Conservation (phyloP, 495 filamentous ascomycete genomes). For the Cladorrhinum samala region DNA sequence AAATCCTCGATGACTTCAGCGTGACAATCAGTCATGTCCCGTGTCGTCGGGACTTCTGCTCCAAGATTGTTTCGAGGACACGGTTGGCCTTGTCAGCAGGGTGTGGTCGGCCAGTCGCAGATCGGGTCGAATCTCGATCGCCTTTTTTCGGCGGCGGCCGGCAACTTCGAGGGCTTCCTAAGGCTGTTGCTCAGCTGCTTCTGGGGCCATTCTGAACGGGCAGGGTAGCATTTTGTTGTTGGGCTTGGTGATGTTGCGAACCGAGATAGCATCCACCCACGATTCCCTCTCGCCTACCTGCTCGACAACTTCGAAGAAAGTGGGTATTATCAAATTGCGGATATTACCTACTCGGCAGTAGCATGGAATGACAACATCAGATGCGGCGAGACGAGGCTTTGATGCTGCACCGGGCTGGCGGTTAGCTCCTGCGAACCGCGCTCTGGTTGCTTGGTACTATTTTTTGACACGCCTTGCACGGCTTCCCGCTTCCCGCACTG, state of each 20-base stretch:
- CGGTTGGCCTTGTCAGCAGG: constrained; percentile 11
- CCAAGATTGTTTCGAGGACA: neutral
- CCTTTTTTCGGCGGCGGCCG: constrained; percentile 3
- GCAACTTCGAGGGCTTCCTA: neutral
- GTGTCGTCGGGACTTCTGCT: constrained; percentile 24
- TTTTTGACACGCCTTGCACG: constrained; percentile 22
- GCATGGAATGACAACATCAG: neutral
- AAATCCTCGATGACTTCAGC: constrained; percentile 8
- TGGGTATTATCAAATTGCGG: neutral
- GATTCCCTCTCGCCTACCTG: too few species aligned
- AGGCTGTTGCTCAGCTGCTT: neutral
- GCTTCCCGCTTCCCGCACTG: constrained; percentile 20
- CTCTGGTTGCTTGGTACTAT: constrained; percentile 7
- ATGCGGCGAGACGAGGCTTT: constrained; percentile 15
- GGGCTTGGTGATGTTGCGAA: neutral
- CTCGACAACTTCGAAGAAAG: too few species aligned
- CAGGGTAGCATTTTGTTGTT: constrained; percentile 4
- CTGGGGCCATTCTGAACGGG: neutral
- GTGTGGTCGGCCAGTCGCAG: constrained; percentile 19
- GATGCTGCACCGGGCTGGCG: constrained; percentile 15
- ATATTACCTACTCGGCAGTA: neutral
- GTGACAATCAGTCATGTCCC: too few species aligned
- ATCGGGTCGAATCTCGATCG: constrained; percentile 16
- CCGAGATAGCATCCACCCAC: too few species aligned
- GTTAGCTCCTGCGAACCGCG: constrained; percentile 3